These are phyloP conservation scores for Vitis vinifera DNA, from an alignment of 164 flowering plant genomes.

Conservation along the genomic window DNA sequence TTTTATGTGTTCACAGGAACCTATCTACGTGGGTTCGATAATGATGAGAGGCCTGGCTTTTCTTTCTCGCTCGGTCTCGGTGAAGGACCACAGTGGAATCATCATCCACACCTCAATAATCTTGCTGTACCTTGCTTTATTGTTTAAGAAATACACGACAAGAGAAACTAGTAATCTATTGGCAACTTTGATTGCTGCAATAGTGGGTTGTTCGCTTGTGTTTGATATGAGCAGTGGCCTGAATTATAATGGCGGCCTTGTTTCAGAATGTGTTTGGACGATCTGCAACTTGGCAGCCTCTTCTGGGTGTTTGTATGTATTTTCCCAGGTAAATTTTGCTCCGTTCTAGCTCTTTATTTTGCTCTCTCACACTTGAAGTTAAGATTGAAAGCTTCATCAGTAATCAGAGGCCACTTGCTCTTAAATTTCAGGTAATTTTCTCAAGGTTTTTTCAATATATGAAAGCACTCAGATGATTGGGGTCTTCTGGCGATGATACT, in stretches of 20 bases:
- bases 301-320: slow-evolving; percentile 4
- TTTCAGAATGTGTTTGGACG: slow-evolving; percentile 7
- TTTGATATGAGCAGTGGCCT: background rate
- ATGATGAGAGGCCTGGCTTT: slow-evolving; percentile 2
- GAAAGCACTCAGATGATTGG: background rate
- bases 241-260: background rate
- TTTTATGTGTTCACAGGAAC: slow-evolving; percentile 3
- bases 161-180: background rate
- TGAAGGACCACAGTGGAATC: slow-evolving; percentile 9
- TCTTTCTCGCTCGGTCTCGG: background rate
- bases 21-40: slow-evolving; percentile 6
- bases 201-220: background rate
- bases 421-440: slow-evolving; percentile 1
- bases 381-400: background rate
- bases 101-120: background rate
- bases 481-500: too few species aligned
- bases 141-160: background rate
- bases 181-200: background rate
- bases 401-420: background rate
- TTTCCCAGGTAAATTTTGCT: slow-evolving; percentile 4
- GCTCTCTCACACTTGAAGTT: background rate
- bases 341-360: background rate
- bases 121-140: background rate
- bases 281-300: slow-evolving; percentile 9
- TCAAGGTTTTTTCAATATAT: background rate